A percentile compares a stretch with the other conserved stretches of the same genome.
Evolutionary conservation across 2,329 filamentous ascomycete genomes (phyloP).

Genomic region (Boeremia exigua): DNA sequence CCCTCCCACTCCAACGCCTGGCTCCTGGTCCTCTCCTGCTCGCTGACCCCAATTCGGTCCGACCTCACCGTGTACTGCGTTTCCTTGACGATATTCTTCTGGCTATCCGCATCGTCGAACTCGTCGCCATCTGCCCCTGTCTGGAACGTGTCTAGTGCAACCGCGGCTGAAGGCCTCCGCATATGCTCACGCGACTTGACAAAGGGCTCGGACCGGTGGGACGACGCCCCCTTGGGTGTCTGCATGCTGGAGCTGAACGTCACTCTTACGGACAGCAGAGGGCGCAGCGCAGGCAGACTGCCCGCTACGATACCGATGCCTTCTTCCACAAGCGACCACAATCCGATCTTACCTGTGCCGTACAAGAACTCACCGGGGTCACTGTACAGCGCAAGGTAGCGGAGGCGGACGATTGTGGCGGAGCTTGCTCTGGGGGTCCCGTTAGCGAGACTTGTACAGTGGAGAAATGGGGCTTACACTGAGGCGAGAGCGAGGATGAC

Average conservation of each 20-base stretch:
- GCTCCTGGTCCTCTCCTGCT: not conserved
- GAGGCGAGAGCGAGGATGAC: constrained; percentile 51
- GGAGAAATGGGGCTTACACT: constrained; percentile 41
- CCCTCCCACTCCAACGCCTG: constrained; percentile 11
- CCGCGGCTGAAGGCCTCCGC: constrained; percentile 10
- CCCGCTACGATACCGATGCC: constrained; percentile 56
- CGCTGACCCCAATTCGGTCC: not conserved
- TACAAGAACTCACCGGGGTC: constrained; percentile 51
- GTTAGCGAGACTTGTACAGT: not conserved
- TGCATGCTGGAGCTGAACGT: constrained; percentile 18
- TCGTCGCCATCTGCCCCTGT: constrained; percentile 22
- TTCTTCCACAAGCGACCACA: constrained; percentile 56
- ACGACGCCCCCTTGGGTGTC: constrained; percentile 29
- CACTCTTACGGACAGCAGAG: constrained; percentile 43
- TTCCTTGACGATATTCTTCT: constrained; percentile 51
- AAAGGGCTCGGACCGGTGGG: constrained; percentile 17
- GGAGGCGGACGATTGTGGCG: constrained; percentile 50
- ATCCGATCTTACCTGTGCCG: constrained; percentile 50
- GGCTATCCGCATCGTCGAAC: constrained; percentile 31
- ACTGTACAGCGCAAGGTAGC: constrained; percentile 51
- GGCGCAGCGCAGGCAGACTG: constrained; percentile 53
- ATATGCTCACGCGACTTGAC: constrained; percentile 1
- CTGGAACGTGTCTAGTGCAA: constrained; percentile 27
- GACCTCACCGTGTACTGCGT: constrained; percentile 31
- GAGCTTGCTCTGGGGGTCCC: constrained; percentile 42